Base-by-base conservation (phyloP, 164 flowering plant species). In the Vitis labrusca region DNA sequence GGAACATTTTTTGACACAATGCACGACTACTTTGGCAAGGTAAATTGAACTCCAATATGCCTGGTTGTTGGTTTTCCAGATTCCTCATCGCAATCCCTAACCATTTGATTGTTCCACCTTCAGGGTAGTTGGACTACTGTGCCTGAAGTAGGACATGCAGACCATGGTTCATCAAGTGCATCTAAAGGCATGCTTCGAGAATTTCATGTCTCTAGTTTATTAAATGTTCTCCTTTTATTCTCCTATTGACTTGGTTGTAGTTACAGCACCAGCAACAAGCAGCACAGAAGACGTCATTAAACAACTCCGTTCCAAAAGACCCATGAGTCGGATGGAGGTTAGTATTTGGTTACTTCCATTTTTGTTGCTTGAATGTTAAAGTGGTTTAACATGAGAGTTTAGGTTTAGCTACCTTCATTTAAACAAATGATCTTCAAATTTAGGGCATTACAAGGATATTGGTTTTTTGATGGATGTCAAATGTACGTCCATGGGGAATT, bases 321-420 rank as follows among this genome's bases (percentile, higher is more conserved):
- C 86, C n/a, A 89, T 92, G 90, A 93, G 98, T 79, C 81, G 86
- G 48, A 93, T 67, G 27, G 97, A 86, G 89, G 99, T 94, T 59
- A 75, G 86, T 80, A n/a, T 30, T 47, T 64, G 19, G 10, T 17
- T 76, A 64, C 63, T 53, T 68, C 44, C 13, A 27, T 29, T 53
- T 53, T 55, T 61, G 10, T 47, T 48, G 1, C 30, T 54, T 47
- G 50, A 15, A 27, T 53, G 1, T 44, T 50, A 16, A 29, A 65
- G 16, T 49, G 23, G 9, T 1, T 17, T 13, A 17, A 57, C 9
- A n/a, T 8, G 16, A 47, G 17, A 37, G 61, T 23, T 44, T 56
- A 32, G n/a, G 8, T 29, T 1, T 62, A 3, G 17, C 73, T 32
- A 32, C 10, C 23, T 54, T 62, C 59, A 27, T 29, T 27, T 32